These are phyloP conservation scores for Lobosporangium transversale DNA, from an alignment of 192 early-diverging fungal genomes.

Conservation along the genomic window DNA sequence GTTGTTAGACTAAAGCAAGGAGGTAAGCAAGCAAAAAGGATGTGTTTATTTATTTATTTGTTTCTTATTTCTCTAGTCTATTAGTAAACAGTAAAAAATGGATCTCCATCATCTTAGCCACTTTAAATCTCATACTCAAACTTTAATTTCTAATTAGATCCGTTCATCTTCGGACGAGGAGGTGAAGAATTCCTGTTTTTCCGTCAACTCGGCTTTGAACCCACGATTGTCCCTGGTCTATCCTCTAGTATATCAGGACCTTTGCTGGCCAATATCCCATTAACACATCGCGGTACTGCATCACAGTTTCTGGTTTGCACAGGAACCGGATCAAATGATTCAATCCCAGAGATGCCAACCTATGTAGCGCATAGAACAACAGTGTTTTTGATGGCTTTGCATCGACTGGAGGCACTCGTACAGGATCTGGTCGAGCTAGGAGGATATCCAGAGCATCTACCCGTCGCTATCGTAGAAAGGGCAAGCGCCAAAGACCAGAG, in stretches of 20 bases:
- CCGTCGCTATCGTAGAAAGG: conserved; percentile 87
- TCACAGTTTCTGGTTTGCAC: conserved; percentile 86
- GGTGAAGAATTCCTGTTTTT: conserved; percentile 90
- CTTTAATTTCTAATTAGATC: conserved; percentile 72
- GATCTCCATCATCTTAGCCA: no score
- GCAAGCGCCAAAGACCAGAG: conserved; percentile 82
- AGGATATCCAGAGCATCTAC: conserved; percentile 74
- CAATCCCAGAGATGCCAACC: conserved; percentile 80
- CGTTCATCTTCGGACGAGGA: conserved; percentile 93
- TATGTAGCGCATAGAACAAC: conserved; percentile 74
- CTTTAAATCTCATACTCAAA: background rate
- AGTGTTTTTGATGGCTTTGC: conserved; percentile 88
- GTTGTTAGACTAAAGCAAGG: conserved; percentile 94
- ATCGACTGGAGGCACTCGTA: conserved; percentile 69
- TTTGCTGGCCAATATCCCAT: conserved; percentile 79
- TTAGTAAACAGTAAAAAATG: background rate
- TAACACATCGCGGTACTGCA: conserved; percentile 88
- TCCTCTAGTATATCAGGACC: conserved; percentile 81
- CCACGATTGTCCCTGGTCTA: conserved; percentile 79
- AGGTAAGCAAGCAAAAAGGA: conserved; percentile 37
- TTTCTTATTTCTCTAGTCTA: background rate
- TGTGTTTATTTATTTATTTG: background rate
- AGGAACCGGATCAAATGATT: conserved; percentile 78
- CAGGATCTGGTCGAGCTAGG: conserved; percentile 63
- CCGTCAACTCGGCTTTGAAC: conserved; percentile 72